Conservation (phyloP, 192 early-diverging fungal genomes). For the Podila clonocystis region DNA sequence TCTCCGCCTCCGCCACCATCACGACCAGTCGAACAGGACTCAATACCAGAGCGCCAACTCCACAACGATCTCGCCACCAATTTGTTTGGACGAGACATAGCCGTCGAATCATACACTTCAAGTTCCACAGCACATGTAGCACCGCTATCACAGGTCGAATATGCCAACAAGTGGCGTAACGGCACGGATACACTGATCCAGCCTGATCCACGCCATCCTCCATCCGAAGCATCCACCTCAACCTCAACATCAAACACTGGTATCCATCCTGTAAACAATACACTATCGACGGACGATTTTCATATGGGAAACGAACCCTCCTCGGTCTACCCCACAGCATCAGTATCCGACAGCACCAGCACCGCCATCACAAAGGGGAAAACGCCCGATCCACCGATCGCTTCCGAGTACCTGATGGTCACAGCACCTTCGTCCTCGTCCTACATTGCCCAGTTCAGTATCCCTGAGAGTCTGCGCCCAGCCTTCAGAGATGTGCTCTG, state of each 20-base stretch:
- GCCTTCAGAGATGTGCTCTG: constrained; percentile 13
- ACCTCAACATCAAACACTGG: too few species aligned
- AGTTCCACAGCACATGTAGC: not conserved
- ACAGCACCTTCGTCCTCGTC: not conserved
- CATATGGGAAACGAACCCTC: too few species aligned
- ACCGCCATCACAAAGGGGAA: not conserved
- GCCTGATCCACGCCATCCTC: too few species aligned
- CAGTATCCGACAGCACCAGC: not conserved
- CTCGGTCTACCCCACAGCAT: not conserved
- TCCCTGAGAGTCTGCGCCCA: constrained; percentile 14
- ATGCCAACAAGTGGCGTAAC: too few species aligned
- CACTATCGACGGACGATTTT: too few species aligned
- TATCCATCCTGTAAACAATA: too few species aligned
- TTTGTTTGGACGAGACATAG: not conserved
- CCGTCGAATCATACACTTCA: not conserved
- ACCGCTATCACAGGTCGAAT: too few species aligned
- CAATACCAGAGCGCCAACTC: not conserved
- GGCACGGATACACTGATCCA: too few species aligned
- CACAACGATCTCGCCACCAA: constrained; percentile 1
- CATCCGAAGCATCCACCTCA: too few species aligned
- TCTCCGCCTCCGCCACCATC: not conserved
- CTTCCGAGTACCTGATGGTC: not conserved
- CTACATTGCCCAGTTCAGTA: constrained; percentile 7
- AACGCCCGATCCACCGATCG: not conserved
- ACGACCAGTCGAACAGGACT: not conserved